phyloP scores from a whole-genome alignment of 116 monocot genomes.

The Posidonia oceanica region DNA sequence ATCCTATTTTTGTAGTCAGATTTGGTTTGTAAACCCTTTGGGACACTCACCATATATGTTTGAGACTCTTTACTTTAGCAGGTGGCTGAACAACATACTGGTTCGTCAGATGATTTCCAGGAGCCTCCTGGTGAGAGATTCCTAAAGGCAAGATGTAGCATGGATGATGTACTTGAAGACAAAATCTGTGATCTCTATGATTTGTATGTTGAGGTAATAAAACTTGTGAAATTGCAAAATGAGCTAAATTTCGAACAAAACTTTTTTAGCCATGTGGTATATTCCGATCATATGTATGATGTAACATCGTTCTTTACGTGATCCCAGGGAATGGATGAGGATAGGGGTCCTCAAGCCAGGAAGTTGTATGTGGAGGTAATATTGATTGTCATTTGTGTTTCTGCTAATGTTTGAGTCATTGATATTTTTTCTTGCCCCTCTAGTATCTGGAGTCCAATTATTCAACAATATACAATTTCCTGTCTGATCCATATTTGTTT shows the following conservation, averaged over 20 bases:
- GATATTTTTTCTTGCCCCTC: too few relatives aligned
- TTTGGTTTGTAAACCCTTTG: not conserved
- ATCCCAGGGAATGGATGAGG: conserved; percentile 89
- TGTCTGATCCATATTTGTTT: too few relatives aligned
- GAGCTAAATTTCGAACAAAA: too few relatives aligned
- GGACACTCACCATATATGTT: not conserved
- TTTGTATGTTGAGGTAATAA: conserved; percentile 83
- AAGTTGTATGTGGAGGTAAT: conserved; percentile 91
- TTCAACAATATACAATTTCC: too few relatives aligned
- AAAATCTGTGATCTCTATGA: conserved; percentile 94
- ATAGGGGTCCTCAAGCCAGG: conserved; percentile 70
- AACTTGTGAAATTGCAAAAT: not conserved
- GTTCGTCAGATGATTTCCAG: conserved; percentile 79
- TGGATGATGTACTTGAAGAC: conserved; percentile 86
- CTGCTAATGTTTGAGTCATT: not conserved
- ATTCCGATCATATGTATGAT: not conserved
- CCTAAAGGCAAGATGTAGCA: conserved; percentile 40
- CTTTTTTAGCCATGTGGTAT: not conserved
- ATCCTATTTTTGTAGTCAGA: not conserved
- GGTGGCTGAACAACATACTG: conserved; percentile 50
- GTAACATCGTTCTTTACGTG: not conserved
- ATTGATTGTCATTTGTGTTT: not conserved
- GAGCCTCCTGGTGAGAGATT: conserved; percentile 31
- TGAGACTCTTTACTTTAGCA: conserved; percentile 11
- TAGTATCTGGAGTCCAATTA: too few relatives aligned